Conservation (phyloP, 306 rosid species). For the Carpinus viminea region DNA sequence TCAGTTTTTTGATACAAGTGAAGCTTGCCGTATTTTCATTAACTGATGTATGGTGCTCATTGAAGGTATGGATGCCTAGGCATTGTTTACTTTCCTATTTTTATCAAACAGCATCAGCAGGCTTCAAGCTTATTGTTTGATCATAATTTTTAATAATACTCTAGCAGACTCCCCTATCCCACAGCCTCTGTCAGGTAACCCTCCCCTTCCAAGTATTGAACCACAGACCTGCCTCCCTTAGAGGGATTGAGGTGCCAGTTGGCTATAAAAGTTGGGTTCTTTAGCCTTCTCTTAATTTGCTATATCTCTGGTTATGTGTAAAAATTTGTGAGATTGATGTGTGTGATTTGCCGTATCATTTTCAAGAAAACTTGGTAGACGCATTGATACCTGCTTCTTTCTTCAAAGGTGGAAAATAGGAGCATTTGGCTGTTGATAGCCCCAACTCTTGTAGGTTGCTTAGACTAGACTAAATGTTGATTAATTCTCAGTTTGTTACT, state of each 20-base stretch:
- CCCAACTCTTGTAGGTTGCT: neutral
- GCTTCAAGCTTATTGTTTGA: neutral
- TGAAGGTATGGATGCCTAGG: constrained; percentile 69
- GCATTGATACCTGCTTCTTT: neutral
- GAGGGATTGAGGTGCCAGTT: neutral
- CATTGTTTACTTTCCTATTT: neutral
- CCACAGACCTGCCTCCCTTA: neutral
- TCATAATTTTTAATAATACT: neutral
- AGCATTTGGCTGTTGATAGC: neutral
- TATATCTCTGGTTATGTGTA: neutral
- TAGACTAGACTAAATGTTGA: neutral
- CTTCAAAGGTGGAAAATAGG: neutral
- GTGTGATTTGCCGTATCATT: neutral
- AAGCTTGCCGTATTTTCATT: constrained; percentile 81
- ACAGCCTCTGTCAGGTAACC: neutral
- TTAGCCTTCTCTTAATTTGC: neutral
- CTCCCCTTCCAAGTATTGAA: neutral
- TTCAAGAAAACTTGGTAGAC: neutral
- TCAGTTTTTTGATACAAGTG: constrained; percentile 92
- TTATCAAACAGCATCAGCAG: neutral
- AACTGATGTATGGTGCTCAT: constrained; percentile 79
- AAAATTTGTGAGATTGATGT: neutral
- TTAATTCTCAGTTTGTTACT: neutral
- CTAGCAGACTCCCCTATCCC: neutral
- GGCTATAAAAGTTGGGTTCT: neutral